Evolutionary conservation across 805 yeast species (phyloP).

Genomic region (Pichia nakasei): DNA sequence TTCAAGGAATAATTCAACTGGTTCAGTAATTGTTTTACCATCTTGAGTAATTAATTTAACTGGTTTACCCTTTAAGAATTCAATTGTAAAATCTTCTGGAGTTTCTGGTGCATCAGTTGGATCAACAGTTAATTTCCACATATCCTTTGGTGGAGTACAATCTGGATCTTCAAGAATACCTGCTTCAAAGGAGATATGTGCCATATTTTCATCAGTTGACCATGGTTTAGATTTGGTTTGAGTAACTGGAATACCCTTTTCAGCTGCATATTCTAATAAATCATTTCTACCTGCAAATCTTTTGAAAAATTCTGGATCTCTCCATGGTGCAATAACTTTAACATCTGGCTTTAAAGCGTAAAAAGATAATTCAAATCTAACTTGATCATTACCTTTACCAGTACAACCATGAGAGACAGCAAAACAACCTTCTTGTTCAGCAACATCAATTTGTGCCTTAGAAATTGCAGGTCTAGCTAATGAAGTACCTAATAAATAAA

Average conservation of each 20-base stretch:
- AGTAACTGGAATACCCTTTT: conserved; percentile 85
- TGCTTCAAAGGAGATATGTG: conserved; percentile 98
- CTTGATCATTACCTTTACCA: conserved; percentile 99
- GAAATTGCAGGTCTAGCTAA: conserved; percentile 99
- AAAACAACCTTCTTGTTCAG: conserved; percentile 95
- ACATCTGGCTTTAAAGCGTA: conserved; percentile 98
- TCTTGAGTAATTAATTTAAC: conserved; percentile 63
- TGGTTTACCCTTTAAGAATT: conserved; percentile 82
- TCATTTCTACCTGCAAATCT: conserved; percentile 98
- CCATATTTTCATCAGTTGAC: conserved; percentile 99
- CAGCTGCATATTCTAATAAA: conserved; percentile 85
- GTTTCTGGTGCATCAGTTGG: conserved; percentile 90
- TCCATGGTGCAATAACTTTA: conserved; percentile 97
- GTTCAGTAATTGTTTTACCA: conserved; percentile 58
- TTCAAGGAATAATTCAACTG: conserved; percentile 85
- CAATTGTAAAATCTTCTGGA: conserved; percentile 83
- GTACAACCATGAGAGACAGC: conserved; percentile 99
- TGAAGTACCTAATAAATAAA: conserved; percentile 92
- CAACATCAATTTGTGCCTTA: conserved; percentile 94
- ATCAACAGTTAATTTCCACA: conserved; percentile 98
- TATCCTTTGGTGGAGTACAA: conserved; percentile 98
- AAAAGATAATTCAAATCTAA: conserved; percentile 93
- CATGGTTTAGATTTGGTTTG: conserved; percentile 99
- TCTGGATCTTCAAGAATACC: conserved; percentile 99
- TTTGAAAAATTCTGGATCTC: conserved; percentile 90